Conservation (phyloP, 495 filamentous ascomycete species). For the Daldinia grandis region DNA sequence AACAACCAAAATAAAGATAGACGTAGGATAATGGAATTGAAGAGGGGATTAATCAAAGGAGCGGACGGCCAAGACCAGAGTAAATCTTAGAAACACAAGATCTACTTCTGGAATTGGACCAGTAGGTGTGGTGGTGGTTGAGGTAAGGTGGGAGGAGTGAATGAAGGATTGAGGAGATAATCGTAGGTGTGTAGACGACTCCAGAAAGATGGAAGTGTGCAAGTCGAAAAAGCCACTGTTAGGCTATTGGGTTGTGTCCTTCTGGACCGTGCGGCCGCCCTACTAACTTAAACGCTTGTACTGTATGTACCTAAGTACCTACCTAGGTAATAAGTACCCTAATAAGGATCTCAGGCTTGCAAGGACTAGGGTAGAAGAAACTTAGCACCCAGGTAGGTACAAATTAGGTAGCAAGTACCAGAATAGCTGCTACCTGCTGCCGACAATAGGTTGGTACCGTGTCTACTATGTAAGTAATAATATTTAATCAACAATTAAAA, state of each 20-base stretch:
- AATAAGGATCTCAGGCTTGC: slow-evolving; percentile 42
- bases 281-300: slow-evolving; percentile 1
- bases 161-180: slow-evolving; percentile 47
- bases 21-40: slow-evolving; percentile 45
- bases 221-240: slow-evolving; percentile 38
- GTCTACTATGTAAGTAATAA: too few relatives aligned
- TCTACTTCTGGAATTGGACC: slow-evolving; percentile 59
- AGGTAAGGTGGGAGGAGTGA: slow-evolving; percentile 40
- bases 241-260: slow-evolving; percentile 35
- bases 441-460: slow-evolving; percentile 18
- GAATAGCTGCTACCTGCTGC: background rate
- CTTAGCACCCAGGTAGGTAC: slow-evolving; percentile 1
- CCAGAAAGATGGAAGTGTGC: slow-evolving; percentile 33
- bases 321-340: slow-evolving; percentile 22
- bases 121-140: slow-evolving; percentile 41
- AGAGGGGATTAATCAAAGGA: slow-evolving; percentile 52
- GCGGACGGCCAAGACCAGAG: slow-evolving; percentile 63
- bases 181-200: slow-evolving; percentile 35
- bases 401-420: slow-evolving; percentile 11
- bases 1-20: slow-evolving; percentile 42
- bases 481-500: slow-evolving; percentile 11
- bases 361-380: slow-evolving; percentile 13
- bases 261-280: slow-evolving; percentile 31
- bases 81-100: slow-evolving; percentile 53
- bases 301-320: slow-evolving; percentile 19